A percentile compares a stretch with the other conserved stretches of the same genome.
Evolutionary conservation across 257 asterid species (phyloP).

Genomic region (Coffea canephora): DNA sequence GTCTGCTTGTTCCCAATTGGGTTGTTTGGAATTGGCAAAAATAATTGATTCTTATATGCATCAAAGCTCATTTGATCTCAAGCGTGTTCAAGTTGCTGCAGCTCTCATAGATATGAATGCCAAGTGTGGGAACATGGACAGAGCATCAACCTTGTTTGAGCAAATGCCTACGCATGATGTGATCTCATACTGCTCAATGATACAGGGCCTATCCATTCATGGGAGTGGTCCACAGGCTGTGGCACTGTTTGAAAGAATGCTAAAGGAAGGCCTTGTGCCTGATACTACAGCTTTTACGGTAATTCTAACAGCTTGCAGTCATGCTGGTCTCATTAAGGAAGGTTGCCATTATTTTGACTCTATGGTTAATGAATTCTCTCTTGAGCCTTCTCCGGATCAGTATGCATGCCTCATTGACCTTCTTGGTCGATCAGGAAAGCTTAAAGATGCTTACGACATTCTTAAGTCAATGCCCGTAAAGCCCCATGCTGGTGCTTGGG

Average conservation of each 20-base stretch:
- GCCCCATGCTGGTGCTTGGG: constrained; percentile 78
- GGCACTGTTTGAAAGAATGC: constrained; percentile 53
- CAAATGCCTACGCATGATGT: constrained; percentile 52
- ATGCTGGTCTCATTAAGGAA: too few species aligned
- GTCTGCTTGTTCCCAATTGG: constrained; percentile 75
- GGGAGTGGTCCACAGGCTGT: constrained; percentile 53
- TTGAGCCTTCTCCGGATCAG: too few species aligned
- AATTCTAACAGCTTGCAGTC: too few species aligned
- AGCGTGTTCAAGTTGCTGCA: constrained; percentile 47
- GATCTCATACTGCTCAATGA: constrained; percentile 67
- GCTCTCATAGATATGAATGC: constrained; percentile 79
- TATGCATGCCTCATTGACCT: too few species aligned
- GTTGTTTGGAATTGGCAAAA: constrained; percentile 59
- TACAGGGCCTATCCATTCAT: constrained; percentile 66
- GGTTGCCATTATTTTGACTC: too few species aligned
- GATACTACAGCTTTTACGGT: too few species aligned
- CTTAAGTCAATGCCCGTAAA: constrained; percentile 52
- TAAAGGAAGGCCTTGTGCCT: constrained; percentile 60
- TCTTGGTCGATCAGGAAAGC: too few species aligned
- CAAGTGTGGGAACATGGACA: constrained; percentile 76
- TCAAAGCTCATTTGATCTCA: constrained; percentile 36
- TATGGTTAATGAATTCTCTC: too few species aligned
- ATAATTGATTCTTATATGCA: constrained; percentile 55
- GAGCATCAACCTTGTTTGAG: constrained; percentile 51
- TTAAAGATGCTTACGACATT: too few species aligned